A percentile compares a stretch with the other conserved stretches of the same genome.
These are phyloP conservation scores for Paragyromitra xinjiangensis DNA, from an alignment of 495 filamentous ascomycete species.

Conservation along the genomic window DNA sequence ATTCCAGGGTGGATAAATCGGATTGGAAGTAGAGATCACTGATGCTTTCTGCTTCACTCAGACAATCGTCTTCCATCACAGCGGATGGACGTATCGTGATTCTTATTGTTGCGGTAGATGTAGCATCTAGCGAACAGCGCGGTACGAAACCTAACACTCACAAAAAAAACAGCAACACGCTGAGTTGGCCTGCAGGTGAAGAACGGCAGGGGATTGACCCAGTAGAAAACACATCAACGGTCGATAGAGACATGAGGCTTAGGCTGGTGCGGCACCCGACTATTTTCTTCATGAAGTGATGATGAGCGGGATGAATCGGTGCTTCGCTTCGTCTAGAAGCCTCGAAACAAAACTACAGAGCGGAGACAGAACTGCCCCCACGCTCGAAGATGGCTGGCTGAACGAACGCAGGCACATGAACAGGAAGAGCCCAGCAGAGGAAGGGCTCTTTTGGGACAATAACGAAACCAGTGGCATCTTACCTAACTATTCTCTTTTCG, in stretches of 20 bases:
- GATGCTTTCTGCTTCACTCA: conserved; percentile 49
- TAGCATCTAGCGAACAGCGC: conserved; percentile 38
- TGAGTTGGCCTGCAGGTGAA: conserved; percentile 51
- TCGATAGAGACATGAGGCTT: conserved; percentile 34
- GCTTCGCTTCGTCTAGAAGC: conserved; percentile 7
- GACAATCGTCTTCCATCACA: conserved; percentile 42
- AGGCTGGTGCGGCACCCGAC: conserved; percentile 34
- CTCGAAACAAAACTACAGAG: conserved; percentile 21
- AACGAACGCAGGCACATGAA: conserved; percentile 17
- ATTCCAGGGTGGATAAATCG: conserved; percentile 37
- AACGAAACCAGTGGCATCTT: conserved; percentile 18
- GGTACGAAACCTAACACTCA: conserved; percentile 34
- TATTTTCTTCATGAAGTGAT: conserved; percentile 31
- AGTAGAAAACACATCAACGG: conserved; percentile 37
- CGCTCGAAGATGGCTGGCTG: conserved; percentile 31
- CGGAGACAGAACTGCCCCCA: conserved; percentile 21
- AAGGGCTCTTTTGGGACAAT: not conserved
- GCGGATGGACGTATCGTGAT: conserved; percentile 54
- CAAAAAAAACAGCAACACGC: conserved; percentile 48
- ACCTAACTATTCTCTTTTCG: not conserved
- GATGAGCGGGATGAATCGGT: conserved; percentile 46
- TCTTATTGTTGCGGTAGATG: conserved; percentile 52
- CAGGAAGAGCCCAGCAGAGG: conserved; percentile 2
- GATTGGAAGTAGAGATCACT: conserved; percentile 42
- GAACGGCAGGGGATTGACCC: conserved; percentile 30